Percentiles rank a stretch among this genome's conserved stretches.
phyloP scores from a whole-genome alignment of 352 stramenopile species.

The Phytophthora chlamydospora region DNA sequence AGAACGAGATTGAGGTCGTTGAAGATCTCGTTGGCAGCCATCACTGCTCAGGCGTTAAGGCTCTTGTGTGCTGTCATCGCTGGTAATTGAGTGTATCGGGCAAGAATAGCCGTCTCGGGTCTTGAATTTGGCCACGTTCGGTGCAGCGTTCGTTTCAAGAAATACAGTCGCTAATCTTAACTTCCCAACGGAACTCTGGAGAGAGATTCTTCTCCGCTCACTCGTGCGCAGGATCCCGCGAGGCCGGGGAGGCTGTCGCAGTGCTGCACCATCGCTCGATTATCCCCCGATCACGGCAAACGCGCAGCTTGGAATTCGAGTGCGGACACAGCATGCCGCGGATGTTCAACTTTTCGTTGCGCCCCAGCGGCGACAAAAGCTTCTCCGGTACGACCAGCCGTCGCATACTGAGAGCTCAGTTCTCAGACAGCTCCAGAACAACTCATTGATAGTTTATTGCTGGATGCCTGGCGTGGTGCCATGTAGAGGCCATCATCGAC shows the following conservation, averaged over 20 bases:
- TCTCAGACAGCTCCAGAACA: too few relatives aligned
- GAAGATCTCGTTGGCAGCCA: conserved; percentile 69
- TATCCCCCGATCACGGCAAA: conserved; percentile 10
- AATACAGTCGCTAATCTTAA: conserved; percentile 23
- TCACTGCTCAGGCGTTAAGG: conserved; percentile 11
- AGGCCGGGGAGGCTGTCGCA: background rate
- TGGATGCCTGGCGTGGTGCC: background rate
- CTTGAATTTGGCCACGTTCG: too few relatives aligned
- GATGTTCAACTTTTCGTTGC: conserved; percentile 40
- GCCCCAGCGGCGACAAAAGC: conserved; percentile 44
- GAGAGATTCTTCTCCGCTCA: conserved; percentile 26
- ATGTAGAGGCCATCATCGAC: conserved; percentile 38
- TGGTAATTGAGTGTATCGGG: background rate
- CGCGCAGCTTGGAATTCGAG: background rate
- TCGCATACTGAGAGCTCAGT: background rate
- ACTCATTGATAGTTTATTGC: background rate
- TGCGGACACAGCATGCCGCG: conserved; percentile 22
- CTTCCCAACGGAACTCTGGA: conserved; percentile 20
- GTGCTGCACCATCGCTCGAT: conserved; percentile 11
- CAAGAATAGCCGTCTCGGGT: conserved; percentile 15
- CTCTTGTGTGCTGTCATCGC: conserved; percentile 1
- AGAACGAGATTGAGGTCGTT: conserved; percentile 76
- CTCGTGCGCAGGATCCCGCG: conserved; percentile 25
- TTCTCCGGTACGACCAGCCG: conserved; percentile 35
- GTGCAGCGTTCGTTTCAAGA: conserved; percentile 24